Evolutionary conservation across 305 asterid species (phyloP).

Genomic region (Solanum aculeatissimum): DNA sequence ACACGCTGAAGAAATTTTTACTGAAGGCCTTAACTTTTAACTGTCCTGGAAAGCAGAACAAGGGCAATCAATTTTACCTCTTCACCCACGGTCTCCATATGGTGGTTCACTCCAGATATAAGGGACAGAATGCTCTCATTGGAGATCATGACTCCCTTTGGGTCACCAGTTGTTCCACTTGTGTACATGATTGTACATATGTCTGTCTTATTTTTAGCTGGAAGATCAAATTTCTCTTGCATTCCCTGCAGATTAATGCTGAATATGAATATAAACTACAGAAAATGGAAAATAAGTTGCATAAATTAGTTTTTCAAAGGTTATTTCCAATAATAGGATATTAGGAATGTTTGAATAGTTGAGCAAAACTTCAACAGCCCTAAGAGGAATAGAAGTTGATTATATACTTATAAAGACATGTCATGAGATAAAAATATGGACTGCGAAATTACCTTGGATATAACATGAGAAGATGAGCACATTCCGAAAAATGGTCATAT

Average conservation of each 20-base stretch:
- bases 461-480: neutral
- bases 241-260: conserved; percentile 28
- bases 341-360: neutral
- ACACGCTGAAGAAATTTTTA: neutral
- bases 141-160: conserved; percentile 68
- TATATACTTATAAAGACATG: neutral
- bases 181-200: conserved; percentile 87
- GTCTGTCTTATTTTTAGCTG: conserved; percentile 42
- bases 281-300: neutral
- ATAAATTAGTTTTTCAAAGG: neutral
- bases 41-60: neutral
- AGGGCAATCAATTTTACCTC: conserved; percentile 28
- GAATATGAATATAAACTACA: neutral
- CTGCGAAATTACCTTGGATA: neutral
- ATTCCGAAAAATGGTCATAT: neutral
- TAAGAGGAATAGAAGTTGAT: neutral
- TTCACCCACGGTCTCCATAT: conserved; percentile 50
- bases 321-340: neutral
- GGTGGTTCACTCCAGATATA: conserved; percentile 62
- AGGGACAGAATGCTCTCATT: conserved; percentile 68
- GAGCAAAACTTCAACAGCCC: neutral
- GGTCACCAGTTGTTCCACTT: conserved; percentile 90
- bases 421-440: neutral
- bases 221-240: conserved; percentile 39
- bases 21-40: neutral